Percentiles rank a stretch among this genome's conserved stretches.
Evolutionary conservation across 257 asterid genomes (phyloP).

Genomic region (Nemophila menziesii): DNA sequence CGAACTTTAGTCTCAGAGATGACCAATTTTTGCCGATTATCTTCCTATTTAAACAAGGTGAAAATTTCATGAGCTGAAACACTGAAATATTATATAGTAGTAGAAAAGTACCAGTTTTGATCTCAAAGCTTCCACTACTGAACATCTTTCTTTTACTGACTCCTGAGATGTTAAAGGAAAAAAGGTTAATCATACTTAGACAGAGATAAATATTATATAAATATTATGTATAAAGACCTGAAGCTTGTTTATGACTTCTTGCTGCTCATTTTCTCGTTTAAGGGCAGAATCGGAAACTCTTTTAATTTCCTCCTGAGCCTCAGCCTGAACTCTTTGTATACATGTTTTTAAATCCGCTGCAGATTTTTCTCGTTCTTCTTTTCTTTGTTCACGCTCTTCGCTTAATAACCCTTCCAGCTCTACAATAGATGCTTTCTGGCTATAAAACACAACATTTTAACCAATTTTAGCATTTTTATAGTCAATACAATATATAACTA

Average conservation of each 20-base stretch:
- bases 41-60: slow-evolving; percentile 46
- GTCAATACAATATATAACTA: background rate
- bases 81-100: slow-evolving; percentile 1
- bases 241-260: slow-evolving; percentile 81
- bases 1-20: slow-evolving; percentile 84
- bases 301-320: slow-evolving; percentile 65
- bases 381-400: slow-evolving; percentile 93
- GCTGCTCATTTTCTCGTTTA: slow-evolving; percentile 83
- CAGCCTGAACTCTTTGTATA: slow-evolving; percentile 68
- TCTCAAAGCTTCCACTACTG: slow-evolving; percentile 67
- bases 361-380: slow-evolving; percentile 86
- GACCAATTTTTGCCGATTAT: slow-evolving; percentile 78
- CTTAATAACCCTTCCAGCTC: slow-evolving; percentile 68
- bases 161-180: slow-evolving; percentile 38
- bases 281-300: slow-evolving; percentile 55
- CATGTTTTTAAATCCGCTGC: slow-evolving; percentile 52
- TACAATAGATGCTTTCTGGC: slow-evolving; percentile 77
- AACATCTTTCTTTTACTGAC: slow-evolving; percentile 76
- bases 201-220: background rate
- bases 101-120: slow-evolving; percentile 62
- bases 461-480: background rate
- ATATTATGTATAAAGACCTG: slow-evolving; percentile 32
- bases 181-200: slow-evolving; percentile 5
- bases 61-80: slow-evolving; percentile 10
- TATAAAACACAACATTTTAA: slow-evolving; percentile 25